Percentiles rank a stretch among this genome's conserved stretches.
phyloP scores from a whole-genome alignment of 2,329 filamentous ascomycete genomes.

The Teratosphaeria zuluensis region DNA sequence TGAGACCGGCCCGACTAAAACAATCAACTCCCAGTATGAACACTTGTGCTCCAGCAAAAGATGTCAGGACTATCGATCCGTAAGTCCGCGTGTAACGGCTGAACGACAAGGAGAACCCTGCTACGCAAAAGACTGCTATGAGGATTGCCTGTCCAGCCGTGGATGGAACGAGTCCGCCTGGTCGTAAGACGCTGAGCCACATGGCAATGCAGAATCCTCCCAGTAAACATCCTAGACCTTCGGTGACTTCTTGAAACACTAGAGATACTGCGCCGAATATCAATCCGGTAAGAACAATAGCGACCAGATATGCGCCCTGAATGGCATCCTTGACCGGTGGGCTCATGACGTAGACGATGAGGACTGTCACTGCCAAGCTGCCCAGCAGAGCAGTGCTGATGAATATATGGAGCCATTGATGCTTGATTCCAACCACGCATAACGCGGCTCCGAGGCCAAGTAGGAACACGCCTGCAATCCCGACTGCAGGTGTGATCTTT shows the following conservation, averaged over 20 bases:
- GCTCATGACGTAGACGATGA: slow-evolving; percentile 83
- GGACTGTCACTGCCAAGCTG: slow-evolving; percentile 62
- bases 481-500: slow-evolving; percentile 68
- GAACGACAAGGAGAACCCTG: slow-evolving; percentile 64
- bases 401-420: slow-evolving; percentile 65
- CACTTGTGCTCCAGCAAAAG: slow-evolving; percentile 73
- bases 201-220: slow-evolving; percentile 79
- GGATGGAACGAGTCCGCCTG: slow-evolving; percentile 62
- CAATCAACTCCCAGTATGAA: slow-evolving; percentile 81
- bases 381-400: slow-evolving; percentile 67
- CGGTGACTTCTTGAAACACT: slow-evolving; percentile 74
- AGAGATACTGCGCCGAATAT: slow-evolving; percentile 65
- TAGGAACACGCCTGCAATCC: slow-evolving; percentile 67
- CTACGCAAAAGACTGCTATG: slow-evolving; percentile 61
- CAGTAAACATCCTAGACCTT: slow-evolving; percentile 75
- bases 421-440: slow-evolving; percentile 72
- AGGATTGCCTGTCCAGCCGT: slow-evolving; percentile 60
- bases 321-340: slow-evolving; percentile 63
- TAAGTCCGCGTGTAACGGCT: slow-evolving; percentile 69
- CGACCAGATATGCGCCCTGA: slow-evolving; percentile 81
- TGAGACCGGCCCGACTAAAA: slow-evolving; percentile 78
- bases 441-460: slow-evolving; percentile 63
- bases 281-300: slow-evolving; percentile 60
- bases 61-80: slow-evolving; percentile 63
- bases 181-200: slow-evolving; percentile 76